phyloP scores from a whole-genome alignment of 805 yeast genomes.

The Sugiyamaella smithiae region DNA sequence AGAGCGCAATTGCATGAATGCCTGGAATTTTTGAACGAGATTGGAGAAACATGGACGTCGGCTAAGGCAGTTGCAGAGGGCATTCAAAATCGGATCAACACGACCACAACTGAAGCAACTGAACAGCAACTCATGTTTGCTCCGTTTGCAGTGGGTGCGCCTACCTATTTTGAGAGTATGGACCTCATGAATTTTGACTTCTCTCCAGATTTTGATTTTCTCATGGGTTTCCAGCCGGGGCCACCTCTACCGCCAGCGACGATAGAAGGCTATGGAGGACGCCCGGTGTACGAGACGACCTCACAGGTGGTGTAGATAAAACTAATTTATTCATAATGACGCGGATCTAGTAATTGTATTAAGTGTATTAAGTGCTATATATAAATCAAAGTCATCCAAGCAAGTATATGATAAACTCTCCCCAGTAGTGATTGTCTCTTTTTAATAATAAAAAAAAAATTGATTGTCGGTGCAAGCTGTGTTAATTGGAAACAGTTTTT shows the following conservation, averaged over 20 bases:
- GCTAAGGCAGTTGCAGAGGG: slow-evolving; percentile 18
- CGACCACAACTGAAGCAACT: not conserved
- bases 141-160: slow-evolving; percentile 7
- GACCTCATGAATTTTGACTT: slow-evolving; percentile 2
- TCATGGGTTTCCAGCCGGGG: slow-evolving; percentile 5
- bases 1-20: slow-evolving; percentile 12
- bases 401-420: no score
- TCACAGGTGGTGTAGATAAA: not conserved
- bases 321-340: not conserved
- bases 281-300: not conserved
- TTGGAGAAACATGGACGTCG: slow-evolving; percentile 21
- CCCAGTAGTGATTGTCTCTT: no score
- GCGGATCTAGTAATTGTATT: no score
- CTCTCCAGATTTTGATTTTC: slow-evolving; percentile 11
- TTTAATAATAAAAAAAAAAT: no score
- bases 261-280: not conserved
- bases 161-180: slow-evolving; percentile 7
- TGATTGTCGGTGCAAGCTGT: no score
- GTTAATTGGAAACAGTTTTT: no score
- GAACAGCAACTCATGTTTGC: slow-evolving; percentile 2
- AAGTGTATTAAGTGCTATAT: no score
- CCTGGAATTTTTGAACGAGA: slow-evolving; percentile 15
- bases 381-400: no score
- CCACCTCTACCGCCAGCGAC: not conserved
- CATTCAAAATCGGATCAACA: slow-evolving; percentile 9